Conservation (phyloP, 2,329 filamentous ascomycete species). For the Myriosclerotinia curreyana region DNA sequence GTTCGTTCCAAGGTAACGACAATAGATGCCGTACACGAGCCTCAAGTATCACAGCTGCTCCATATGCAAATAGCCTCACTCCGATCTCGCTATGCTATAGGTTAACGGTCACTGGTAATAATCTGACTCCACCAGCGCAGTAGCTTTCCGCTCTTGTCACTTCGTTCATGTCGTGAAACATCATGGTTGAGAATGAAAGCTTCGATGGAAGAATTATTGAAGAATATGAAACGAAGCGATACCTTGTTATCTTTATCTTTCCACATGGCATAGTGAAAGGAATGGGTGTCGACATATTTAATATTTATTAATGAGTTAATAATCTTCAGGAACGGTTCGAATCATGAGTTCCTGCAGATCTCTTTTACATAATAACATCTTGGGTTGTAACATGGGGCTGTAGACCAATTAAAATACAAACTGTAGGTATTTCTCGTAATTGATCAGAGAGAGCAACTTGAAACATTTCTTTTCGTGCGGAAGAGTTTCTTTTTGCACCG, state of each 20-base stretch:
- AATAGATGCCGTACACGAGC: neutral
- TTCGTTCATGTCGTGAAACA: neutral
- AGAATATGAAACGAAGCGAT: constrained; percentile 8
- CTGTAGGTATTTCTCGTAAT: neutral
- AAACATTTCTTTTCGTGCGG: constrained; percentile 8
- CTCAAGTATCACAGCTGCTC: constrained; percentile 6
- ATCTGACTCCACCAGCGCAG: neutral
- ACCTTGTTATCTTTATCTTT: neutral
- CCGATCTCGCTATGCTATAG: constrained; percentile 6
- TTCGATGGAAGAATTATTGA: constrained; percentile 2
- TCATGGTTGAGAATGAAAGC: neutral
- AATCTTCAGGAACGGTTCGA: constrained; percentile 11
- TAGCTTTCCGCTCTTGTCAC: constrained; percentile 7
- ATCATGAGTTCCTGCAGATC: constrained; percentile 13
- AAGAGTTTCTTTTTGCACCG: neutral
- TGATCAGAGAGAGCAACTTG: neutral
- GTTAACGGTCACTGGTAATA: no score
- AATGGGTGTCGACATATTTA: constrained; percentile 1
- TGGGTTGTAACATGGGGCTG: neutral
- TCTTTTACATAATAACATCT: neutral
- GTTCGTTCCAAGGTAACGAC: neutral
- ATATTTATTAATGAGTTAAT: neutral
- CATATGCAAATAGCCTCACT: constrained; percentile 8
- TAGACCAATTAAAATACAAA: neutral
- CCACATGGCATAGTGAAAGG: neutral